A percentile compares a stretch with the other conserved stretches of the same genome.
These are phyloP conservation scores for Cryptosporidium bovis DNA, from an alignment of 169 alveolate genomes.

Conservation along the genomic window DNA sequence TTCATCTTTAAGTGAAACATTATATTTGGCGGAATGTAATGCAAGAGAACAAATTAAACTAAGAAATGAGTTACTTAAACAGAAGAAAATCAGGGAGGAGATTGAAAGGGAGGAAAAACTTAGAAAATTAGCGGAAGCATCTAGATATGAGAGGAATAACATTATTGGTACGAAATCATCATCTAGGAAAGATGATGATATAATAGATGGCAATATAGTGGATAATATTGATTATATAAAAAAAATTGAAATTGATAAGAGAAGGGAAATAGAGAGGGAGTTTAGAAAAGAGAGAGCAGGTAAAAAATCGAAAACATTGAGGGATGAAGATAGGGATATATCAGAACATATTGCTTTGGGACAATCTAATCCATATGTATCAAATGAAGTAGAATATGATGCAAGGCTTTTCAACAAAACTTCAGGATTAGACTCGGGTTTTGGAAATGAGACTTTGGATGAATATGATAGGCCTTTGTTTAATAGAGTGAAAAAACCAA, in stretches of 20 bases:
- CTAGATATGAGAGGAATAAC: conserved; percentile 86
- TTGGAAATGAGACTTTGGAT: conserved; percentile 87
- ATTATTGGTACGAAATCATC: neutral
- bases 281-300: conserved; percentile 85
- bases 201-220: conserved; percentile 32
- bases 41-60: conserved; percentile 96
- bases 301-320: conserved; percentile 86
- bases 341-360: conserved; percentile 94
- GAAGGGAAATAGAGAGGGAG: conserved; percentile 86
- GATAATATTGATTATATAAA: conserved; percentile 77
- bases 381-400: conserved; percentile 86
- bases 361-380: conserved; percentile 86
- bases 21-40: conserved; percentile 94
- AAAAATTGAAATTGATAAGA: conserved; percentile 81
- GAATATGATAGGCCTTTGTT: conserved; percentile 92
- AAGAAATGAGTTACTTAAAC: conserved; percentile 90
- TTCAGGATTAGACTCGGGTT: conserved; percentile 87
- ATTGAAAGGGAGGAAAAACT: conserved; percentile 91
- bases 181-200: conserved; percentile 56
- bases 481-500: conserved; percentile 15
- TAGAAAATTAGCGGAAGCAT: conserved; percentile 90
- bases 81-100: conserved; percentile 88
- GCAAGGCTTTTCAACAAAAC: conserved; percentile 88
- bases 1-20: conserved; percentile 93
- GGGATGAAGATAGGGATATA: conserved; percentile 92